Conservation (phyloP, 2,329 filamentous ascomycete species). For the Cladophialophora chaetospira region DNA sequence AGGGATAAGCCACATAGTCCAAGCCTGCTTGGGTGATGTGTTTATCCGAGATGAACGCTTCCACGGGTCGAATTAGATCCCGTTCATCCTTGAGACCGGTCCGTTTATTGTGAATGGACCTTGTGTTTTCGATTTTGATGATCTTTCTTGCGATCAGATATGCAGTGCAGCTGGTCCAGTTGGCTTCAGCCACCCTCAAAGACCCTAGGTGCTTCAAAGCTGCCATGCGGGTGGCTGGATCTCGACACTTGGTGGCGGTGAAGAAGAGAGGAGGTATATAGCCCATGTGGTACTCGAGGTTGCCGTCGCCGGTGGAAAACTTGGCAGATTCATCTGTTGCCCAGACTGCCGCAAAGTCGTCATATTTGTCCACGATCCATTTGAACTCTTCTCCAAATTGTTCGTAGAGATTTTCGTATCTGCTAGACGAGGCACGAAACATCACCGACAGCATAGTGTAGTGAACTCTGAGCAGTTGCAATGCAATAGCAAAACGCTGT, state of each 20-base stretch:
- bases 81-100: constrained; percentile 10
- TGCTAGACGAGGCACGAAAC: constrained; percentile 14
- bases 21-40: constrained; percentile 12
- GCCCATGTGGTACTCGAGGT: constrained; percentile 22
- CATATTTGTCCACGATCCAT: constrained; percentile 22
- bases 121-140: constrained; percentile 20
- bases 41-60: constrained; percentile 21
- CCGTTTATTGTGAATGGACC: constrained; percentile 11
- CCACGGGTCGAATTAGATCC: constrained; percentile 22
- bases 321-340: constrained; percentile 9
- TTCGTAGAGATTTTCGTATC: constrained; percentile 16
- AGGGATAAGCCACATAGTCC: constrained; percentile 15
- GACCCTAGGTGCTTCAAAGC: constrained; percentile 17
- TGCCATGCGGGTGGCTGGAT: constrained; percentile 14
- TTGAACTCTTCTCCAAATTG: constrained; percentile 20
- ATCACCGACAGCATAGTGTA: constrained; percentile 26
- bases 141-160: constrained; percentile 25
- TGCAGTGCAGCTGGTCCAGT: constrained; percentile 30
- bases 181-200: constrained; percentile 17
- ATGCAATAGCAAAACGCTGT: constrained; percentile 5
- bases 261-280: constrained; percentile 30
- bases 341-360: constrained; percentile 14
- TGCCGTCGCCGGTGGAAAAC: constrained; percentile 7
- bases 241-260: constrained; percentile 27
- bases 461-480: constrained; percentile 14